A percentile compares a stretch with the other conserved stretches of the same genome.
These are phyloP conservation scores for Pelargonium cotyledonis DNA, from an alignment of 441 rosid genomes.

Conservation along the genomic window DNA sequence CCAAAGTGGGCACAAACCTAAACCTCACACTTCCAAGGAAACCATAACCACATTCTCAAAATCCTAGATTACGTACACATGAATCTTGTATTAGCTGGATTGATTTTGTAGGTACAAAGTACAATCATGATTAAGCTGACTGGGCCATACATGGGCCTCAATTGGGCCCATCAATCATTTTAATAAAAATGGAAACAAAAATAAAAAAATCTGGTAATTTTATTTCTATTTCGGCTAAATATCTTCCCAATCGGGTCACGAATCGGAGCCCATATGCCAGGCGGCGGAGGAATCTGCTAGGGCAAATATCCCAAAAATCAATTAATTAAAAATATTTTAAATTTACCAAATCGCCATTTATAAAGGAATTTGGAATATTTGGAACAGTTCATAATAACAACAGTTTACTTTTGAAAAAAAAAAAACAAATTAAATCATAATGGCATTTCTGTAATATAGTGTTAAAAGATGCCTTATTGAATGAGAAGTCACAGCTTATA, in stretches of 20 bases:
- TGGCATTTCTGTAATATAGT: slow-evolving; percentile 25
- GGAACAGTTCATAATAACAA: slow-evolving; percentile 9
- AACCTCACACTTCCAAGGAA: not conserved
- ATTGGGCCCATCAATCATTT: not conserved
- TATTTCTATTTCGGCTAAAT: not conserved
- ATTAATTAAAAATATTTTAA: not conserved
- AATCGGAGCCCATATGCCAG: too few relatives aligned
- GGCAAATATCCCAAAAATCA: not conserved
- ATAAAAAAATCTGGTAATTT: too few relatives aligned
- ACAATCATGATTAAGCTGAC: not conserved
- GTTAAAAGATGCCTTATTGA: slow-evolving; percentile 14
- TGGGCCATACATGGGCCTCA: not conserved
- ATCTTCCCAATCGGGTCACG: not conserved
- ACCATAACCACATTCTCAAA: not conserved
- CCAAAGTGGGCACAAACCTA: not conserved
- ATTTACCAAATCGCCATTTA: not conserved
- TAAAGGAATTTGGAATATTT: not conserved
- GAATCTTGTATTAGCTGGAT: slow-evolving; percentile 1
- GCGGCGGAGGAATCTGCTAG: not conserved
- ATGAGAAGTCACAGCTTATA: slow-evolving; percentile 16
- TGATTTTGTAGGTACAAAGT: not conserved
- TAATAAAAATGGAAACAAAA: not conserved
- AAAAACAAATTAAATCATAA: too few relatives aligned
- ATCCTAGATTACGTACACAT: not conserved
- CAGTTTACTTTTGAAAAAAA: slow-evolving; percentile 22